These are phyloP conservation scores for Paramecium sexaurelia DNA, from an alignment of 73 alveolate species.

Conservation along the genomic window DNA sequence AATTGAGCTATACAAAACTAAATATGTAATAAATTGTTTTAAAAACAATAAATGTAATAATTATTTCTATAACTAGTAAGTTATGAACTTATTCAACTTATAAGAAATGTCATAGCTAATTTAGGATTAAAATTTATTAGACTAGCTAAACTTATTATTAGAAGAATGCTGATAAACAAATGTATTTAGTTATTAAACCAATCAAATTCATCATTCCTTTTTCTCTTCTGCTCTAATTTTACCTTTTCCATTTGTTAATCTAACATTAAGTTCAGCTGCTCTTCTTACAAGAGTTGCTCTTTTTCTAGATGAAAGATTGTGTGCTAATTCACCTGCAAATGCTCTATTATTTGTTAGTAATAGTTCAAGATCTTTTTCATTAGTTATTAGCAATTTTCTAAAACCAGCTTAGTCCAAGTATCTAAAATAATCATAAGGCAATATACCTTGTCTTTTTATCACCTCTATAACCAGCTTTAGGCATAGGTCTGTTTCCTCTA, in stretches of 20 bases:
- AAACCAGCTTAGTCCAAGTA: conserved; percentile 91
- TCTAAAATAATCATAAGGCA: background rate
- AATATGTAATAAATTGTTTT: background rate
- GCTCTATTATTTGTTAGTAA: conserved; percentile 98
- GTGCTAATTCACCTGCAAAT: conserved; percentile 97
- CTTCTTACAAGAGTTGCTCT: conserved; percentile 93
- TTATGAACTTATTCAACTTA: background rate
- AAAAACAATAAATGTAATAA: background rate
- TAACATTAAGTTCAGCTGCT: conserved; percentile 96
- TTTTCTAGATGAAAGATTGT: conserved; percentile 89
- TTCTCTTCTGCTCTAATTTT: conserved; percentile 84
- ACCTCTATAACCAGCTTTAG: conserved; percentile 96
- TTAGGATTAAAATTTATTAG: background rate
- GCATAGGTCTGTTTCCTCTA: conserved; percentile 94
- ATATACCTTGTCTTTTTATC: conserved; percentile 87
- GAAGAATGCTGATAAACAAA: conserved; percentile 10
- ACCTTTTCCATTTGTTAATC: conserved; percentile 94
- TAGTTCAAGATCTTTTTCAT: conserved; percentile 93
- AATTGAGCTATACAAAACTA: background rate
- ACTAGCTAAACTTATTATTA: background rate
- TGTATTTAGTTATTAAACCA: background rate
- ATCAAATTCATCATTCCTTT: conserved; percentile 23
- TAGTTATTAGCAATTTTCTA: conserved; percentile 92
- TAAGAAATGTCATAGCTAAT: background rate
- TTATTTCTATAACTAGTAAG: background rate